phyloP scores from a whole-genome alignment of 2,329 filamentous ascomycete species.

The Neofusicoccum umdonicola region DNA sequence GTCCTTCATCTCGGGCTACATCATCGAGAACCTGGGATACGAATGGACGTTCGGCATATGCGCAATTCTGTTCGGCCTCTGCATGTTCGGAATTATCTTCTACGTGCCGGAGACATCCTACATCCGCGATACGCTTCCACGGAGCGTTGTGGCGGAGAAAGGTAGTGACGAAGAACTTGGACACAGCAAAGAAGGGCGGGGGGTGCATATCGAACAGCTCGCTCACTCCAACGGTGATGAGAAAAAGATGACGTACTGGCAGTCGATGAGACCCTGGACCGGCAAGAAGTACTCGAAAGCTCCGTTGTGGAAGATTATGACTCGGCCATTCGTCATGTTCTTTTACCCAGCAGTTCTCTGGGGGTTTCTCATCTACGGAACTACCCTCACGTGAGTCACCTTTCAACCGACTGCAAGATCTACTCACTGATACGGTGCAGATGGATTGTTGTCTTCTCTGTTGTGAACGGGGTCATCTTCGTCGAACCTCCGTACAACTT shows the following conservation, averaged over 20 bases:
- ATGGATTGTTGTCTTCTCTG: constrained; percentile 46
- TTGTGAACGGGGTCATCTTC: constrained; percentile 47
- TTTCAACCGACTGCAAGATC: neutral
- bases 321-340: constrained; percentile 36
- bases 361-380: constrained; percentile 45
- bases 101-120: constrained; percentile 32
- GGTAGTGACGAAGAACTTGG: constrained; percentile 21
- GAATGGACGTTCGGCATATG: constrained; percentile 42
- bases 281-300: constrained; percentile 31
- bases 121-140: constrained; percentile 18
- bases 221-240: neutral
- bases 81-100: constrained; percentile 29
- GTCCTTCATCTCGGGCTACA: constrained; percentile 39
- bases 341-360: constrained; percentile 39
- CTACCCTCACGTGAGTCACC: constrained; percentile 26
- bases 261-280: constrained; percentile 29
- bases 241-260: constrained; percentile 28
- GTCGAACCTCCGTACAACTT: constrained; percentile 44
- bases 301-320: constrained; percentile 35
- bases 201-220: constrained; percentile 3
- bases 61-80: constrained; percentile 39
- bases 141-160: constrained; percentile 19
- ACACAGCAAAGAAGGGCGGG: constrained; percentile 18
- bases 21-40: constrained; percentile 41
- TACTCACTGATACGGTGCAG: constrained; percentile 18